These are phyloP conservation scores for Stachybotrys elegans DNA, from an alignment of 2,329 filamentous ascomycete species.

Conservation along the genomic window DNA sequence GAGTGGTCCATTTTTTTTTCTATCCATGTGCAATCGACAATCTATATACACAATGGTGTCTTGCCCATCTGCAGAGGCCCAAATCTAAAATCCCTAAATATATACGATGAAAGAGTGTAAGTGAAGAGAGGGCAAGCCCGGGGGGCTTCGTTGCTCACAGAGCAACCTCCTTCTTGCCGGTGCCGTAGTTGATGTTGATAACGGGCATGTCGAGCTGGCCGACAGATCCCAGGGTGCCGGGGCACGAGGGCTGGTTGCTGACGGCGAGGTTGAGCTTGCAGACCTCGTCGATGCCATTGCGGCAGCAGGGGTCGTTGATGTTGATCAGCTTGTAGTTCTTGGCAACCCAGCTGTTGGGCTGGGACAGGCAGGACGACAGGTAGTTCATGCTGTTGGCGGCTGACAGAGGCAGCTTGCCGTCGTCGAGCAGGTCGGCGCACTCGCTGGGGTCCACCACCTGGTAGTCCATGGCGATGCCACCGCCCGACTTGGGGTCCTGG, in stretches of 20 bases:
- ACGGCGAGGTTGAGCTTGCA: slow-evolving; percentile 42
- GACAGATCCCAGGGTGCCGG: slow-evolving; percentile 34
- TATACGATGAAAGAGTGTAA: too few species aligned
- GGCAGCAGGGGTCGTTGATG: slow-evolving; percentile 45
- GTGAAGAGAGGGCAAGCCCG: too few species aligned
- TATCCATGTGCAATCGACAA: too few species aligned
- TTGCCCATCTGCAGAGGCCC: too few species aligned
- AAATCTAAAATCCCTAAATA: too few species aligned
- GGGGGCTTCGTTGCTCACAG: too few species aligned
- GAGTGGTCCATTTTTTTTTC: too few species aligned
- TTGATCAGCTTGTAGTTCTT: slow-evolving; percentile 50
- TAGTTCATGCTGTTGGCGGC: slow-evolving; percentile 55
- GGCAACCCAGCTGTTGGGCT: slow-evolving; percentile 44
- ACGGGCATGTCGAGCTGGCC: slow-evolving; percentile 29
- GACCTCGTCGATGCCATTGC: slow-evolving; percentile 44
- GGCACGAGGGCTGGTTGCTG: slow-evolving; percentile 48
- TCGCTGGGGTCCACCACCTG: slow-evolving; percentile 40
- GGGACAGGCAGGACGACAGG: slow-evolving; percentile 38
- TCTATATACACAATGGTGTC: too few species aligned
- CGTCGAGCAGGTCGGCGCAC: slow-evolving; percentile 45
- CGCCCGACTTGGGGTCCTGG: slow-evolving; percentile 39
- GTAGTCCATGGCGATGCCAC: slow-evolving; percentile 46
- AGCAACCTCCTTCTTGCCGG: slow-evolving; percentile 31
- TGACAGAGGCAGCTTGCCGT: slow-evolving; percentile 46
- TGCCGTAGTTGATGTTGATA: slow-evolving; percentile 47